Evolutionary conservation across 78 protist species (phyloP).

Genomic region (Fonticula alba): DNA sequence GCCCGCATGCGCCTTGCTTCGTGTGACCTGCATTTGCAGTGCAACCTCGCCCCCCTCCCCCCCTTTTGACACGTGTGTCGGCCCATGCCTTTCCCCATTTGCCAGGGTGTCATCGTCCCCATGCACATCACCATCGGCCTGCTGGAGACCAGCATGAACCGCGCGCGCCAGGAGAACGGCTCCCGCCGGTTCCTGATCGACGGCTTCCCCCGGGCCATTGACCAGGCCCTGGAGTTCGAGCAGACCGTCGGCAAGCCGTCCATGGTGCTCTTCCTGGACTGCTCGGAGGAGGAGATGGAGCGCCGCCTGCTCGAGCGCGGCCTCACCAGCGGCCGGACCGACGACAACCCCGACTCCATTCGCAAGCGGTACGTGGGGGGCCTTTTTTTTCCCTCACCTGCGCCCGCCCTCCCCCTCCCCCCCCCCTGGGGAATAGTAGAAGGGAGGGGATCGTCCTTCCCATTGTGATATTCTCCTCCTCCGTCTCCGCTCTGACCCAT

Average conservation of each 20-base stretch:
- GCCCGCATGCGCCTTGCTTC: too few relatives aligned
- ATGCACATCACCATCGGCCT: slow-evolving; percentile 9
- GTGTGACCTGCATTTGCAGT: too few relatives aligned
- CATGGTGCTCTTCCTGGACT: slow-evolving; percentile 42
- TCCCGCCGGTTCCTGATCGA: slow-evolving; percentile 30
- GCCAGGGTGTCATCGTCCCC: slow-evolving; percentile 20
- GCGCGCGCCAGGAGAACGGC: too few relatives aligned
- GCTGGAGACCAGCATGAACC: neutral
- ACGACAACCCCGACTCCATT: slow-evolving; percentile 50
- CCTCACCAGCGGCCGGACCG: slow-evolving; percentile 31
- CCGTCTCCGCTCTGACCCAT: too few relatives aligned
- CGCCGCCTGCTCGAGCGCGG: slow-evolving; percentile 29
- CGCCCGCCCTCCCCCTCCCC: too few relatives aligned
- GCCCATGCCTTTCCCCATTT: too few relatives aligned
- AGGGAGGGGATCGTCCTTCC: too few relatives aligned
- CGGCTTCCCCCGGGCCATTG: slow-evolving; percentile 47
- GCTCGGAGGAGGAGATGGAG: slow-evolving; percentile 23
- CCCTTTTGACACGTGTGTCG: too few relatives aligned
- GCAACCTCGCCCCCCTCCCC: too few relatives aligned
- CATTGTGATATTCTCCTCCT: too few relatives aligned
- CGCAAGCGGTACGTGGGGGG: slow-evolving; percentile 16
- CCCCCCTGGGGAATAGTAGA: too few relatives aligned
- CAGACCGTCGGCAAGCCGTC: neutral
- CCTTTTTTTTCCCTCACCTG: too few relatives aligned
- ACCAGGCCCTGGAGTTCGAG: slow-evolving; percentile 18